A percentile compares a stretch with the other conserved stretches of the same genome.
These are phyloP conservation scores for Heracleum sosnowskyi DNA, from an alignment of 129 eudicot genomes.

Conservation along the genomic window DNA sequence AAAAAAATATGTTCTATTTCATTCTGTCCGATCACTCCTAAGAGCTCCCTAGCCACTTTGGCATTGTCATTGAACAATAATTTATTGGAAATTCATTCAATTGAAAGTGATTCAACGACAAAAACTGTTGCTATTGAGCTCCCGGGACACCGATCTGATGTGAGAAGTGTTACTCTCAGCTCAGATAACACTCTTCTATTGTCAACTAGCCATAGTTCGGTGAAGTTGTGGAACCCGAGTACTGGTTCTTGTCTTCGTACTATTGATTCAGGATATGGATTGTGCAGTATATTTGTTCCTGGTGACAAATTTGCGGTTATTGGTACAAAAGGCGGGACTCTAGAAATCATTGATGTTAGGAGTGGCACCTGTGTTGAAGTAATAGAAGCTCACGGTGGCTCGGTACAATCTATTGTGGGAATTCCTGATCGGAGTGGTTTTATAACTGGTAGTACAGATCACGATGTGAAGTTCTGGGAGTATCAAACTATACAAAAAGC, in stretches of 20 bases:
- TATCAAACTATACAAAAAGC: constrained; percentile 47
- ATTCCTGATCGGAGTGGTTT: constrained; percentile 77
- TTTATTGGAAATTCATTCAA: constrained; percentile 60
- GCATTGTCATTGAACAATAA: constrained; percentile 85
- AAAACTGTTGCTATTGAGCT: constrained; percentile 63
- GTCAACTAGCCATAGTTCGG: constrained; percentile 88
- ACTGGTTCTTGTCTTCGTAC: constrained; percentile 85
- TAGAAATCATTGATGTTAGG: constrained; percentile 78
- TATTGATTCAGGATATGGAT: constrained; percentile 83
- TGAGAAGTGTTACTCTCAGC: constrained; percentile 91
- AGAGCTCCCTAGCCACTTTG: constrained; percentile 54
- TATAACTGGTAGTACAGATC: constrained; percentile 89
- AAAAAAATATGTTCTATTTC: constrained; percentile 81
- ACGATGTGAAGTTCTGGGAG: constrained; percentile 97
- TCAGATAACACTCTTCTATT: constrained; percentile 80
- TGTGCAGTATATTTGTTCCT: constrained; percentile 85
- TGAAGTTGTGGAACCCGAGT: constrained; percentile 94
- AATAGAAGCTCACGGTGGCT: constrained; percentile 82
- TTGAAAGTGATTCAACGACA: constrained; percentile 39
- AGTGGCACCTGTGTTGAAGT: constrained; percentile 81
- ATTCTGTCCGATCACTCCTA: constrained; percentile 66
- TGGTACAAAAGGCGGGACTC: constrained; percentile 75
- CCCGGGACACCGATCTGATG: constrained; percentile 91
- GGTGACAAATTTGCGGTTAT: constrained; percentile 78
- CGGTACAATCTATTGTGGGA: constrained; percentile 63